Conservation (phyloP, 352 stramenopile species). For the Pythium monospermum region DNA sequence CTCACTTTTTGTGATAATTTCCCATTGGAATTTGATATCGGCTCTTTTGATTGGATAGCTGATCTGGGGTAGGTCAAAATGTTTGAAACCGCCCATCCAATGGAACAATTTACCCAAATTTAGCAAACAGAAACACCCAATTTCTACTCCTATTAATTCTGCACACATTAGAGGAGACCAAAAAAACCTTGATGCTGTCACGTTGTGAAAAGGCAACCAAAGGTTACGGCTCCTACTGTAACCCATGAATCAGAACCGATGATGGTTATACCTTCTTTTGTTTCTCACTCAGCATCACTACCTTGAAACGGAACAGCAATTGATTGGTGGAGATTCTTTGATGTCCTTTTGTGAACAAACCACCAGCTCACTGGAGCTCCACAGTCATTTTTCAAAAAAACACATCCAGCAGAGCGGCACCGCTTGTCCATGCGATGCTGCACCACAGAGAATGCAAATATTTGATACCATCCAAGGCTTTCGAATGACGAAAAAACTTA, state of each 20-base stretch:
- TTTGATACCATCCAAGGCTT: constrained; percentile 11
- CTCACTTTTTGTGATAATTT: background rate
- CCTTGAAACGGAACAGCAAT: background rate
- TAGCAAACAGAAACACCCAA: background rate
- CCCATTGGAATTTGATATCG: background rate
- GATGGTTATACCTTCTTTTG: background rate
- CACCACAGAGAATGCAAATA: background rate
- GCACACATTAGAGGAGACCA: background rate
- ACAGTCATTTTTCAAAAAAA: background rate
- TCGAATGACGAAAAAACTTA: constrained; percentile 37
- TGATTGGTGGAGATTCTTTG: background rate
- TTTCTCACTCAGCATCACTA: background rate
- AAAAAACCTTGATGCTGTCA: background rate
- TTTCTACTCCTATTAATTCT: too few species aligned
- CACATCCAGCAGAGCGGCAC: too few species aligned
- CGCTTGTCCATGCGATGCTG: too few species aligned
- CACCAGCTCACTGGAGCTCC: background rate
- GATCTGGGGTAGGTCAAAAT: background rate
- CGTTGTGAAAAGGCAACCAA: background rate
- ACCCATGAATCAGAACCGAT: background rate
- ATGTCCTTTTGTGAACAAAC: background rate
- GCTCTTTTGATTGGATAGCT: background rate
- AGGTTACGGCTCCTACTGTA: background rate
- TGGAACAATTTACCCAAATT: too few species aligned
- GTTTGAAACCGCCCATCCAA: background rate